Base-by-base conservation (phyloP, 2,329 filamentous ascomycete species). In the Raffaelea albimanens region DNA sequence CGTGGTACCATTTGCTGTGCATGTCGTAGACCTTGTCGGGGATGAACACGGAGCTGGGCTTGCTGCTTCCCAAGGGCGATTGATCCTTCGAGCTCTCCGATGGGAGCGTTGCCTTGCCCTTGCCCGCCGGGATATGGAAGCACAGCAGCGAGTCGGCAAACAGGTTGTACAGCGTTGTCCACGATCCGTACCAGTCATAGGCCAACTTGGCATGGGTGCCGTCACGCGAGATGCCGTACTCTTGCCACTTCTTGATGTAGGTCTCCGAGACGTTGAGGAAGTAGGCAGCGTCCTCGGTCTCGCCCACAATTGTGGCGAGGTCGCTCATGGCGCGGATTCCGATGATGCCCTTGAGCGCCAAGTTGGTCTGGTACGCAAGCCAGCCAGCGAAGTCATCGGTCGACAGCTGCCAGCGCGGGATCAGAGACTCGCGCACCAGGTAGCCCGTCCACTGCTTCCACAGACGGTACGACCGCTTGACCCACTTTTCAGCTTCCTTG, bases 301-400 rank as follows among this genome's bases (percentile, higher is more conserved):
- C 68, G 45, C 76, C 81, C 29, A 80, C 67, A 3, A 85, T 62
- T 23, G 70, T 66, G 2, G 84, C 75, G 10, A 88, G 69, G 55
- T 84, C 78, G 58, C 79, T 80, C 81, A 88, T 88, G 31, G 85
- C 85, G 58, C 83, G 82, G 64, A 88, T 87, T 21, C 85, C 85
- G 50, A 89, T 74, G 51, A 88, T 87, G 29, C 84, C 85, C 62
- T 88, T 89, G 38, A 88, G 67, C 1, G 84, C 84, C 43, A 89
- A 67, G 55, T 88, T 88, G 1, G 83, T 87, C 60, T 87, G 83
- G 44, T 87, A 76, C 10, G 82, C 76, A 41, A 88, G 69, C 76
- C 81, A 83, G 41, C 84, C 85, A 16, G 85, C 85, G 58, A 88
- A 88, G 60, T 89, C 85, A 56, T 89, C 85, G 11, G 85, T 89